Evolutionary conservation across 768 basidiomycete genomes (phyloP).

Genomic region (Boletus reticuloceps): DNA sequence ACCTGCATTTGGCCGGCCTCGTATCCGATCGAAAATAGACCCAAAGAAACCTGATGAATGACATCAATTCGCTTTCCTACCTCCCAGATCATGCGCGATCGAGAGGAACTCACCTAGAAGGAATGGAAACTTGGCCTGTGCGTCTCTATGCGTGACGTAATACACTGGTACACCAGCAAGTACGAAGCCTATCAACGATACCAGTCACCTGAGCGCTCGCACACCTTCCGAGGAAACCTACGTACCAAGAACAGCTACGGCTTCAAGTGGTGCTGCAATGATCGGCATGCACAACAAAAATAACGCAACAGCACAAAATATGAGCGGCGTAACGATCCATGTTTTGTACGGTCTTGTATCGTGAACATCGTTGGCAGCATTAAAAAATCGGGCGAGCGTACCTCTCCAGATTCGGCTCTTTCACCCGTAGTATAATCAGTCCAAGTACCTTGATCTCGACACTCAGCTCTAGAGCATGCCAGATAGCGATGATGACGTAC

Average conservation of each 20-base stretch:
- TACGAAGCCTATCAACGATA: constrained; percentile 58
- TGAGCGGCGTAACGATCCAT: constrained; percentile 87
- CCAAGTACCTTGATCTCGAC: constrained; percentile 66
- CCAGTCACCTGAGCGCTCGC: not conserved
- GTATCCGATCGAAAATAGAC: constrained; percentile 44
- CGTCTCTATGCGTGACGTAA: constrained; percentile 64
- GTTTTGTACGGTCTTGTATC: constrained; percentile 81
- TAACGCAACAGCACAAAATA: constrained; percentile 71
- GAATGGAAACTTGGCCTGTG: constrained; percentile 35
- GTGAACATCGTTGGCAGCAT: not conserved
- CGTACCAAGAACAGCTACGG: constrained; percentile 81
- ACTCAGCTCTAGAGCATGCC: not conserved
- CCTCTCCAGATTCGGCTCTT: constrained; percentile 89
- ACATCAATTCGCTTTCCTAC: not conserved
- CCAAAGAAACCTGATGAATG: constrained; percentile 38
- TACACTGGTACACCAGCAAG: constrained; percentile 79
- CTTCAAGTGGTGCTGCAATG: constrained; percentile 88
- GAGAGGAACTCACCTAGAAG: constrained; percentile 35
- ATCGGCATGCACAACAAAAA: constrained; percentile 87
- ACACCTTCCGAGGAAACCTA: constrained; percentile 2
- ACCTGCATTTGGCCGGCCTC: constrained; percentile 49
- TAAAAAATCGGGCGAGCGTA: constrained; percentile 19
- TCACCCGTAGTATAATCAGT: constrained; percentile 80
- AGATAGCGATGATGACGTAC: constrained; percentile 39
- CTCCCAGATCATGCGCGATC: not conserved